Percentiles rank a stretch among this genome's conserved stretches.
phyloP scores from a whole-genome alignment of 1,139 yeast genomes.

The Ogataea hybrid region DNA sequence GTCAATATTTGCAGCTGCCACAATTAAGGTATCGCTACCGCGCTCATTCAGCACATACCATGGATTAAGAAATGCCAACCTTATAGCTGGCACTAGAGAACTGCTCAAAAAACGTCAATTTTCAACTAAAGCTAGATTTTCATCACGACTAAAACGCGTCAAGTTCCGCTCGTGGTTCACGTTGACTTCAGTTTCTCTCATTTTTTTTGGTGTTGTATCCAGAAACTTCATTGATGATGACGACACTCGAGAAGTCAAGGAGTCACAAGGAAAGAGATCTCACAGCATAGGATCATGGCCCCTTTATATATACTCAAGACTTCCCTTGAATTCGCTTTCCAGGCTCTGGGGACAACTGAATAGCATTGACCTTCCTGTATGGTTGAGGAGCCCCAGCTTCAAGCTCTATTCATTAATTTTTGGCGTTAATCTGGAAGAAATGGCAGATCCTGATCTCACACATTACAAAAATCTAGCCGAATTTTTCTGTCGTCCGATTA shows the following conservation, averaged over 20 bases:
- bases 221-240: conserved; percentile 36
- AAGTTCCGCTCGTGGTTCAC: conserved; percentile 68
- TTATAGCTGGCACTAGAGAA: conserved; percentile 28
- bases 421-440: conserved; percentile 88
- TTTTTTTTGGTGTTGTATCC: conserved; percentile 64
- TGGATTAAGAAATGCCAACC: conserved; percentile 31
- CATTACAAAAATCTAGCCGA: conserved; percentile 81
- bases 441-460: conserved; percentile 76
- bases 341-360: conserved; percentile 94
- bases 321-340: conserved; percentile 89
- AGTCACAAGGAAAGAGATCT: conserved; percentile 36
- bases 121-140: conserved; percentile 2
- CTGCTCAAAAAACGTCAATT: conserved; percentile 14
- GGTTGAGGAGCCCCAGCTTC: conserved; percentile 85
- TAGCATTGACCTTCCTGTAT: conserved; percentile 76
- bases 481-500: conserved; percentile 82
- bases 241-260: conserved; percentile 30
- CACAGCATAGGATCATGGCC: conserved; percentile 79
- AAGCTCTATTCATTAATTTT: conserved; percentile 74
- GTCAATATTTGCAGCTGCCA: conserved; percentile 27
- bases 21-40: conserved; percentile 13
- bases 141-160: conserved; percentile 35
- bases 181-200: conserved; percentile 59
- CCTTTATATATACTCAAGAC: conserved; percentile 81
- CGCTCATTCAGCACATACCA: conserved; percentile 26